phyloP scores from a whole-genome alignment of 352 stramenopile species.

The Phytopythium montanum region DNA sequence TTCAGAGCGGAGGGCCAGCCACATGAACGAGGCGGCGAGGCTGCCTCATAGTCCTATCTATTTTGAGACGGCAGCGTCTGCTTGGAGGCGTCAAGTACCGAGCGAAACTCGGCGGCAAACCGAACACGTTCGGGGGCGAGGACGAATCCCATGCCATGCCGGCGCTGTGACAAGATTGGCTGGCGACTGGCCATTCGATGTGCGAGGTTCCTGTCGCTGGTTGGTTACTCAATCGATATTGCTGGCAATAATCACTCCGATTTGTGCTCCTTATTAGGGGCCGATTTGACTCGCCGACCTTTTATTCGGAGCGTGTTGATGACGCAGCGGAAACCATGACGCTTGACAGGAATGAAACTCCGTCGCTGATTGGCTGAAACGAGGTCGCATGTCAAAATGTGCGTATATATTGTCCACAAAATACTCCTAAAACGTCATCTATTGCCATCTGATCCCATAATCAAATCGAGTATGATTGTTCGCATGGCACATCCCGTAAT shows the following conservation, averaged over 20 bases:
- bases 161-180: background rate
- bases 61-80: background rate
- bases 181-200: background rate
- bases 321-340: conserved; percentile 15
- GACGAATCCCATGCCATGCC: background rate
- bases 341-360: conserved; percentile 11
- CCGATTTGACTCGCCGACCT: background rate
- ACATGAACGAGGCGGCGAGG: no score
- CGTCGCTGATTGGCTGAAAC: conserved; percentile 8
- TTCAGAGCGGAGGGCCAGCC: background rate
- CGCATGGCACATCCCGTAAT: no score
- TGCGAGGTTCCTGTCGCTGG: background rate
- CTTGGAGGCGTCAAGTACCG: background rate
- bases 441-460: background rate
- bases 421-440: background rate
- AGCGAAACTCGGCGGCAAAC: background rate
- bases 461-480: background rate
- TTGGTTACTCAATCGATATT: conserved; percentile 1
- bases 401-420: background rate
- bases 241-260: background rate
- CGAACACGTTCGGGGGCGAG: background rate
- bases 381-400: background rate
- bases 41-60: no score
- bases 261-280: background rate
- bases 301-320: conserved; percentile 19